Evolutionary conservation across 2,329 filamentous ascomycete genomes (phyloP).

Genomic region (Meredithiella fracta): DNA sequence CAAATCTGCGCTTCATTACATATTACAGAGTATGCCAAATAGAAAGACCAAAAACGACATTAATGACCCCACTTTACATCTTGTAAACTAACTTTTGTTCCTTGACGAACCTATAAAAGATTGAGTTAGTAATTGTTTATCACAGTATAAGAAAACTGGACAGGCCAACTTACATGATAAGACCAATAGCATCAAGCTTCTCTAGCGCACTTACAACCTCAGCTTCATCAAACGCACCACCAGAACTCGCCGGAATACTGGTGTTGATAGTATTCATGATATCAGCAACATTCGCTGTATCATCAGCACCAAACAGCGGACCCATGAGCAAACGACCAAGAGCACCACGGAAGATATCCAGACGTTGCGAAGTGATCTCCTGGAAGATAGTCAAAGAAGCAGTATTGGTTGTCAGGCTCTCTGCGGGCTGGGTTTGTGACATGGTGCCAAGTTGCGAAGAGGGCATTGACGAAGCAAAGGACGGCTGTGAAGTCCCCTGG

Average conservation of each 20-base stretch:
- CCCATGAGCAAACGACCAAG: slow-evolving; percentile 73
- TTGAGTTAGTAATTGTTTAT: slow-evolving; percentile 6
- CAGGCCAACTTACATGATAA: slow-evolving; percentile 63
- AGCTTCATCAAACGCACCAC: slow-evolving; percentile 46
- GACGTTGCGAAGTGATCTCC: slow-evolving; percentile 43
- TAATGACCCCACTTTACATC: slow-evolving; percentile 29
- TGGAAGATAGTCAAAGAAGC: slow-evolving; percentile 28
- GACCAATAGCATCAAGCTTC: slow-evolving; percentile 48
- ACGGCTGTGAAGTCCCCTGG: slow-evolving; percentile 29
- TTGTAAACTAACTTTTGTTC: slow-evolving; percentile 54
- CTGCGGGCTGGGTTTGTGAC: slow-evolving; percentile 21
- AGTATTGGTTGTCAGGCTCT: slow-evolving; percentile 26
- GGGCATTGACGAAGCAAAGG: slow-evolving; percentile 64
- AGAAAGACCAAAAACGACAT: neutral
- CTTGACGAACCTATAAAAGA: slow-evolving; percentile 30
- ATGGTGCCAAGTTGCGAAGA: slow-evolving; percentile 46
- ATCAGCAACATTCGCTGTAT: slow-evolving; percentile 58
- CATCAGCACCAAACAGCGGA: slow-evolving; percentile 62
- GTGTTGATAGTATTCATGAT: slow-evolving; percentile 68
- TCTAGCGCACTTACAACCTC: slow-evolving; percentile 67
- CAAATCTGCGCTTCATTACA: neutral
- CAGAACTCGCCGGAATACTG: slow-evolving; percentile 37
- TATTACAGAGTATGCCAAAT: neutral
- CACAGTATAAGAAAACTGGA: neutral
- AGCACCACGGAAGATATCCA: slow-evolving; percentile 60